Evolutionary conservation across 306 rosid species (phyloP).

Genomic region (Pueraria montana): DNA sequence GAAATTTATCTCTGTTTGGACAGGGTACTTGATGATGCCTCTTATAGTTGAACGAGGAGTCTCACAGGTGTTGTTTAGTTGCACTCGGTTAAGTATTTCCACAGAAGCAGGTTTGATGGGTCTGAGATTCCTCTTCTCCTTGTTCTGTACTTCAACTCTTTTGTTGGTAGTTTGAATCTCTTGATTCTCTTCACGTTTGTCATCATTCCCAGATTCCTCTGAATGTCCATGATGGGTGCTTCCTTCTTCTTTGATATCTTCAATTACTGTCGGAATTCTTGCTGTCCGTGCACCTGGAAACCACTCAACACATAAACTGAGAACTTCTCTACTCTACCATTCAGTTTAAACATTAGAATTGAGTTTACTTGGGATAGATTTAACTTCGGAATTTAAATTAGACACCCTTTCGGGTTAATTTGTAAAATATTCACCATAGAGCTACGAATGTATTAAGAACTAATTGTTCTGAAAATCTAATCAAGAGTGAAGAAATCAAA

Average conservation of each 20-base stretch:
- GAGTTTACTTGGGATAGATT: not conserved
- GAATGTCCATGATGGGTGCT: conserved; percentile 45
- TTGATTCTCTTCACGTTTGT: conserved; percentile 24
- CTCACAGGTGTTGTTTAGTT: conserved; percentile 60
- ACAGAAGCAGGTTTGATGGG: conserved; percentile 62
- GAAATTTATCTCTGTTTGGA: conserved; percentile 60
- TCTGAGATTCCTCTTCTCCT: conserved; percentile 31
- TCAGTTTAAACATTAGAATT: not conserved
- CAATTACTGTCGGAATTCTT: conserved; percentile 54
- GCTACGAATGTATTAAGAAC: not conserved
- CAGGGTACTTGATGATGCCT: conserved; percentile 56
- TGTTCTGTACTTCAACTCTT: conserved; percentile 35
- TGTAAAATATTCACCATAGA: not conserved
- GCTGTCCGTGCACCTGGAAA: conserved; percentile 49
- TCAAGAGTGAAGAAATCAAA: too few relatives aligned
- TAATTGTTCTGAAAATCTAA: not conserved
- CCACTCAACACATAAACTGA: not conserved
- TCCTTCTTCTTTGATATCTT: conserved; percentile 59
- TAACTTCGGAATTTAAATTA: not conserved
- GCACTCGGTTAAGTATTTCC: conserved; percentile 62
- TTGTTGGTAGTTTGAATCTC: conserved; percentile 19
- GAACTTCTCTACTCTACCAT: not conserved
- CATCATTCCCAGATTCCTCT: conserved; percentile 34
- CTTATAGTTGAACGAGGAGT: conserved; percentile 75
- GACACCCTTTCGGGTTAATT: not conserved